Evolutionary conservation across 1,139 yeast species (phyloP).

Genomic region (Debaryomyces nepalensis): DNA sequence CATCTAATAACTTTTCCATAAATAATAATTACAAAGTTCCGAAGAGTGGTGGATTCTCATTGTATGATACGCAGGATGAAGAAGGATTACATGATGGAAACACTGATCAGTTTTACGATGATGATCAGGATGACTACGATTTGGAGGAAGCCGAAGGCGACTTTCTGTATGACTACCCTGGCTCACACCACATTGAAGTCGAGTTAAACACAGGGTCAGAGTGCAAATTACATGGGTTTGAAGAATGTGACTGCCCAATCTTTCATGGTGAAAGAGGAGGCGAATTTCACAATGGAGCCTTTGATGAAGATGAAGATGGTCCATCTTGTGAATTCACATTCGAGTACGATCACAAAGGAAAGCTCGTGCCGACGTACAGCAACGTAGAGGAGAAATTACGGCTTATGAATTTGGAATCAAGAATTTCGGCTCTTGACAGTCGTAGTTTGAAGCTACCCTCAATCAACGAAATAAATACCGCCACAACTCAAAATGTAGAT

Average conservation of each 20-base stretch:
- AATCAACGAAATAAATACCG: slow-evolving; percentile 21
- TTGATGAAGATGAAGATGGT: slow-evolving; percentile 29
- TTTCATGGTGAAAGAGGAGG: slow-evolving; percentile 23
- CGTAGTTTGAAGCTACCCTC: slow-evolving; percentile 21
- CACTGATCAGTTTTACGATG: slow-evolving; percentile 26
- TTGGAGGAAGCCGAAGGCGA: slow-evolving; percentile 39
- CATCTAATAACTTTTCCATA: slow-evolving; percentile 14
- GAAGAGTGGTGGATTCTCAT: slow-evolving; percentile 36
- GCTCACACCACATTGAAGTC: slow-evolving; percentile 49
- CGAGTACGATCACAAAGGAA: slow-evolving; percentile 49
- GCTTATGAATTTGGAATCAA: slow-evolving; percentile 29
- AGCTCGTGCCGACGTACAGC: slow-evolving; percentile 46
- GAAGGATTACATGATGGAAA: slow-evolving; percentile 44
- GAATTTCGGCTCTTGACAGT: slow-evolving; percentile 10
- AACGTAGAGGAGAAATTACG: slow-evolving; percentile 46
- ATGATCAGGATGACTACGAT: slow-evolving; percentile 44
- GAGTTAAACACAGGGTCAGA: slow-evolving; percentile 42
- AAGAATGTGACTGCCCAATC: slow-evolving; percentile 38
- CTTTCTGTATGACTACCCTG: slow-evolving; percentile 31
- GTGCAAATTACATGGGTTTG: slow-evolving; percentile 37
- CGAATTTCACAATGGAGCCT: slow-evolving; percentile 15
- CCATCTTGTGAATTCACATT: slow-evolving; percentile 51
- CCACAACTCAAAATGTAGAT: slow-evolving; percentile 18
- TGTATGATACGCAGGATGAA: slow-evolving; percentile 48
- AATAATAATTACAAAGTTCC: slow-evolving; percentile 6